Evolutionary conservation across 352 stramenopile species (phyloP).

Genomic region (Pythium scleroteichum): DNA sequence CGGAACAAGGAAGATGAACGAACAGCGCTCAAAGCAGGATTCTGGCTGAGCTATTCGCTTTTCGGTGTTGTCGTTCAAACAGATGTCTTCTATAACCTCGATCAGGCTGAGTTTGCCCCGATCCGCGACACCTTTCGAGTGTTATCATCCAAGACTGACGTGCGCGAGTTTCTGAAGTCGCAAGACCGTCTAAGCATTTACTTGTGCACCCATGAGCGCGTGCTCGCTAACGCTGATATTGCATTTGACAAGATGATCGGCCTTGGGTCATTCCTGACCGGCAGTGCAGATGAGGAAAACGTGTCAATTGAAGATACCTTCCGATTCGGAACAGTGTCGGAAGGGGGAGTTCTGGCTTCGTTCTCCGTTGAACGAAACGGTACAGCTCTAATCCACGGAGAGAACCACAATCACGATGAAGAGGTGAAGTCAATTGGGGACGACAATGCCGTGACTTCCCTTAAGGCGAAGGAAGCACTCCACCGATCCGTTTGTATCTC

Average conservation of each 20-base stretch:
- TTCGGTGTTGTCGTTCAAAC: constrained; percentile 85
- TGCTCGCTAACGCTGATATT: constrained; percentile 66
- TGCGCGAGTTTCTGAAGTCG: constrained; percentile 39
- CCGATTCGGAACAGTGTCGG: constrained; percentile 33
- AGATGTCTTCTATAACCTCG: constrained; percentile 70
- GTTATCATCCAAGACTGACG: constrained; percentile 47
- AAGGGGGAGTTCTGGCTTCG: not conserved
- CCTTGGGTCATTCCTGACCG: constrained; percentile 2
- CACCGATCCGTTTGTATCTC: constrained; percentile 12
- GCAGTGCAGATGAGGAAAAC: not conserved
- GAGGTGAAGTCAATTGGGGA: not conserved
- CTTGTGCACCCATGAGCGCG: constrained; percentile 65
- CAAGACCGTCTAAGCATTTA: constrained; percentile 50
- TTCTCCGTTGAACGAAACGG: constrained; percentile 20
- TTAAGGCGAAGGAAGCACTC: too few relatives aligned
- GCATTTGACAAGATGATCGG: constrained; percentile 37
- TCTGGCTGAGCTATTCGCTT: constrained; percentile 85
- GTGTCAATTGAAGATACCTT: constrained; percentile 39
- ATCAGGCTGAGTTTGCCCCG: constrained; percentile 51
- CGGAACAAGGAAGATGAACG: constrained; percentile 7
- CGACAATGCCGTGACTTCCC: too few relatives aligned
- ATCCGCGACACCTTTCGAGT: constrained; percentile 80
- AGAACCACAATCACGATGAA: not conserved
- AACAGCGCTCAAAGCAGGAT: constrained; percentile 31
- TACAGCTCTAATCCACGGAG: not conserved